Conservation (phyloP, 345 rosid species). For the Sapria himalayana region DNA sequence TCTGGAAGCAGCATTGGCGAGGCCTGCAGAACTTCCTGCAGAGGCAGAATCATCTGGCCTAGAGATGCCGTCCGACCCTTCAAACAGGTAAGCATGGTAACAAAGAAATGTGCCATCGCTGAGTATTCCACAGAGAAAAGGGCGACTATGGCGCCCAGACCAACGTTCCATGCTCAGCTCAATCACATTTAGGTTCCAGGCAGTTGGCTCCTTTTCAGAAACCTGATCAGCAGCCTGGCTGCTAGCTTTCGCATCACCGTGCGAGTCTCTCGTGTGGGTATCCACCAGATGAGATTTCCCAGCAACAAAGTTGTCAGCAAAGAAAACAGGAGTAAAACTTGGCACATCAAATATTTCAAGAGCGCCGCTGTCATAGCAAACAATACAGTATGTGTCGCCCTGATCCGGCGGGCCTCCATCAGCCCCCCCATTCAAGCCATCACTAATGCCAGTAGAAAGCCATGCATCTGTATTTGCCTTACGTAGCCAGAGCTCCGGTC, state of each 20-base stretch:
- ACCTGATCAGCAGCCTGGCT: conserved; percentile 15
- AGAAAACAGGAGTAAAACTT: conserved; percentile 57
- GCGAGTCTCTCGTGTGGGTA: conserved; percentile 23
- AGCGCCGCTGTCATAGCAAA: conserved; percentile 65
- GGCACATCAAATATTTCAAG: conserved; percentile 95
- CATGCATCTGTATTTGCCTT: conserved; percentile 95
- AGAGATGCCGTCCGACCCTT: conserved; percentile 40
- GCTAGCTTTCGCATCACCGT: no score
- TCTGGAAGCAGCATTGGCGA: conserved; percentile 45
- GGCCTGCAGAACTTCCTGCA: conserved; percentile 21
- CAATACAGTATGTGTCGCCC: conserved; percentile 82
- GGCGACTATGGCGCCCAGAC: conserved; percentile 69
- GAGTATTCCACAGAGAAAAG: conserved; percentile 73
- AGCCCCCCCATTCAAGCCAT: conserved; percentile 65
- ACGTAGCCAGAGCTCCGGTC: conserved; percentile 89
- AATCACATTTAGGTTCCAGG: conserved; percentile 42
- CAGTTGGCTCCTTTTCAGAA: conserved; percentile 26
- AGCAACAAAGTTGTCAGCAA: conserved; percentile 62
- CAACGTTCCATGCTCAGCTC: conserved; percentile 93
- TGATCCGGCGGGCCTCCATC: conserved; percentile 73
- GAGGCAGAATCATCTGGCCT: conserved; percentile 33
- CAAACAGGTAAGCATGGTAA: conserved; percentile 86
- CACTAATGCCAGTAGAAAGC: conserved; percentile 81
- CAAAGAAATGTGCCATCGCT: conserved; percentile 87
- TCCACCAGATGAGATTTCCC: conserved; percentile 68